Evolutionary conservation across 2,329 filamentous ascomycete genomes (phyloP).

Genomic region (Lachnum nothofagi): DNA sequence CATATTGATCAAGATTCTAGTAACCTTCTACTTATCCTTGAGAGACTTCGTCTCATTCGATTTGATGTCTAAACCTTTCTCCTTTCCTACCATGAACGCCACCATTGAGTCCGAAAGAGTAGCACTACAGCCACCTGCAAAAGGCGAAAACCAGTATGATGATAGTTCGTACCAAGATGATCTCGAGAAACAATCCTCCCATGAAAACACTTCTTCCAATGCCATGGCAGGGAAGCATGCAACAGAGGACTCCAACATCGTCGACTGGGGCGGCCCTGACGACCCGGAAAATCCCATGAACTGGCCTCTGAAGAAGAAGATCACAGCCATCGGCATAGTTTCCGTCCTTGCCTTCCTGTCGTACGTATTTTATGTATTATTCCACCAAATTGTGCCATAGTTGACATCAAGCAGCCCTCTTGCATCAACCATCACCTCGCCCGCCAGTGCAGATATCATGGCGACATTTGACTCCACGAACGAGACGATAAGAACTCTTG

Average conservation of each 20-base stretch:
- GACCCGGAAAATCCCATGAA: conserved; percentile 19
- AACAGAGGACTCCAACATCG: not conserved
- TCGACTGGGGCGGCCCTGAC: conserved; percentile 4
- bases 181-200: not conserved
- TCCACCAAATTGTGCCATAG: not conserved
- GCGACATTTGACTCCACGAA: conserved; percentile 3
- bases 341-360: conserved; percentile 19
- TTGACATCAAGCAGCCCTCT: conserved; percentile 31
- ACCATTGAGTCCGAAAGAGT: too few species aligned
- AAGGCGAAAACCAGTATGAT: not conserved
- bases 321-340: conserved; percentile 12
- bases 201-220: not conserved
- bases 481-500: conserved; percentile 50
- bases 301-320: conserved; percentile 13
- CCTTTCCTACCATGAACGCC: too few species aligned
- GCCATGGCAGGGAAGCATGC: not conserved
- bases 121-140: too few species aligned
- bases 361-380: conserved; percentile 12
- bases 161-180: not conserved
- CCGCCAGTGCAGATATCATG: conserved; percentile 42
- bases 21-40: too few species aligned
- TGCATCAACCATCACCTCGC: conserved; percentile 45
- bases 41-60: too few species aligned
- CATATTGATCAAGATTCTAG: too few species aligned
- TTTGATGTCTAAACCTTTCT: too few species aligned